A percentile compares a stretch with the other conserved stretches of the same genome.
phyloP scores from a whole-genome alignment of 2,329 filamentous ascomycete genomes.

The Curvularia spicifera region DNA sequence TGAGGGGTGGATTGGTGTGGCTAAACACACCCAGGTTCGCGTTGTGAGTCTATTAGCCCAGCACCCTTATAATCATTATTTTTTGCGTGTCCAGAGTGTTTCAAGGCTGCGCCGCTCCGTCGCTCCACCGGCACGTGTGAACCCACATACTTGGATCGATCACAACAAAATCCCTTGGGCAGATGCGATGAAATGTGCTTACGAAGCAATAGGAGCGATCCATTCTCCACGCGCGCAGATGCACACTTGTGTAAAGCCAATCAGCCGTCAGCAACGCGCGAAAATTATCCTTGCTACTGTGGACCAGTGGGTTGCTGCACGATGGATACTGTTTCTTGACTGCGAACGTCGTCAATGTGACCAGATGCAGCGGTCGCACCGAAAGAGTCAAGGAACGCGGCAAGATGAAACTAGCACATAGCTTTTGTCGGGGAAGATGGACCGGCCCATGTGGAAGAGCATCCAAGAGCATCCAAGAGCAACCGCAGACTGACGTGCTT shows the following conservation, averaged over 20 bases:
- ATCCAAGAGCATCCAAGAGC: constrained; percentile 17
- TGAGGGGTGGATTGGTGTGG: constrained; percentile 1
- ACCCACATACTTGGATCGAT: neutral
- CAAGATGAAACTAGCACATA: constrained; percentile 18
- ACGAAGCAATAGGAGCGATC: constrained; percentile 1
- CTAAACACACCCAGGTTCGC: neutral
- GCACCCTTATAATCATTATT: neutral
- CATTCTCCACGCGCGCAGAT: neutral
- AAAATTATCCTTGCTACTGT: constrained; percentile 11
- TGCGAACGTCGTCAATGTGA: constrained; percentile 29
- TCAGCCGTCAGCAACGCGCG: constrained; percentile 10
- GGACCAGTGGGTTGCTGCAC: constrained; percentile 16
- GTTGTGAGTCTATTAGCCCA: neutral
- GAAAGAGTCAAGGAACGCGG: constrained; percentile 14
- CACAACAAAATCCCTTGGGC: neutral
- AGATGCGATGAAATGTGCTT: neutral
- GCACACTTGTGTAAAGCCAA: neutral
- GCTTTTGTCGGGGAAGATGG: constrained; percentile 24
- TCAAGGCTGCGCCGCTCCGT: neutral
- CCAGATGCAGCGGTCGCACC: constrained; percentile 20
- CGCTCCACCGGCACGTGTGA: neutral
- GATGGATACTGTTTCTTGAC: constrained; percentile 19
- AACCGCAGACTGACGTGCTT: constrained; percentile 17
- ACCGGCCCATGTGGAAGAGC: constrained; percentile 12
- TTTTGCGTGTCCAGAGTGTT: neutral